These are phyloP conservation scores for Carex cristatella DNA, from an alignment of 176 grass and related monocot species.

Conservation along the genomic window DNA sequence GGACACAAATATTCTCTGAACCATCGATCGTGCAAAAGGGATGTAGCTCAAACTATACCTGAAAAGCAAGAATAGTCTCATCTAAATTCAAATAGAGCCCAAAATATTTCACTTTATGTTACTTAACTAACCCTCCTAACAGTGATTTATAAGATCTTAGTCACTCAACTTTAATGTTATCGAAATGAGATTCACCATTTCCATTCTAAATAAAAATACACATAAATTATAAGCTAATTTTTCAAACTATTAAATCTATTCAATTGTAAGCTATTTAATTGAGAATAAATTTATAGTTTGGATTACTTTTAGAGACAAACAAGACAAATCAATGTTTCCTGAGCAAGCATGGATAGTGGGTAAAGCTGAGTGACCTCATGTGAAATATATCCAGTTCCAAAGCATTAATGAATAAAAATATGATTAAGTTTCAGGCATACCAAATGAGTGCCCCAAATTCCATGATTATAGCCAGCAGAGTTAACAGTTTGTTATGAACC, in stretches of 20 bases:
- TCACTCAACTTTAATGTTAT: neutral
- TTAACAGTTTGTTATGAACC: conserved; percentile 87
- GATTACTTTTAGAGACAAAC: neutral
- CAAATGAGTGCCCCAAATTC: conserved; percentile 95
- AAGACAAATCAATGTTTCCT: neutral
- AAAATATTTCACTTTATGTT: neutral
- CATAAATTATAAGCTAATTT: neutral
- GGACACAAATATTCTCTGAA: conserved; percentile 76
- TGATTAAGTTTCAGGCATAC: conserved; percentile 40
- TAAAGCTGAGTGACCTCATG: neutral
- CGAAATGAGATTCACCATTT: neutral
- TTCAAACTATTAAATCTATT: neutral
- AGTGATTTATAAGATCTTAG: neutral
- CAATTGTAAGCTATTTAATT: neutral
- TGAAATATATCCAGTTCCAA: neutral
- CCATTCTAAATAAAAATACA: neutral
- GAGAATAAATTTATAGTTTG: neutral
- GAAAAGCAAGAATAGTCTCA: conserved; percentile 32
- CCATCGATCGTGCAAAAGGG: conserved; percentile 89
- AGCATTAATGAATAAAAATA: neutral
- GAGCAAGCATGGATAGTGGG: neutral
- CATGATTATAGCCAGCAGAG: conserved; percentile 79
- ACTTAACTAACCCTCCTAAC: neutral
- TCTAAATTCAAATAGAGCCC: neutral
- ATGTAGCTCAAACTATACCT: conserved; percentile 99